Conservation (phyloP, 352 stramenopile species). For the Phytophthora rubi region DNA sequence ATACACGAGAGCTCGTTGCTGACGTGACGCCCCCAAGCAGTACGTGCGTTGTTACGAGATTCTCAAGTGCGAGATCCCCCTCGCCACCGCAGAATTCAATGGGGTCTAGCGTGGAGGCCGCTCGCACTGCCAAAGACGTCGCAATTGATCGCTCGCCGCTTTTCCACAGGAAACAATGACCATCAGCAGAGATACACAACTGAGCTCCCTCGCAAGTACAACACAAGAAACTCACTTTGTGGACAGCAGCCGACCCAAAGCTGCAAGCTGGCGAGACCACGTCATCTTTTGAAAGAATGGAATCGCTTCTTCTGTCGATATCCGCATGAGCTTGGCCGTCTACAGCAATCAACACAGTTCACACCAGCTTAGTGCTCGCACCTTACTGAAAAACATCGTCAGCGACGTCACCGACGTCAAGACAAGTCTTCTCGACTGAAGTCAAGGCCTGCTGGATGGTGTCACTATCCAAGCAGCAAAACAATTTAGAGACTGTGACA, state of each 20-base stretch:
- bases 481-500: not conserved
- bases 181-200: too few species aligned
- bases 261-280: slow-evolving; percentile 14
- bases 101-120: slow-evolving; percentile 16
- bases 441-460: slow-evolving; percentile 25
- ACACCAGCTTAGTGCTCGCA: not conserved
- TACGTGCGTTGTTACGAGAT: slow-evolving; percentile 28
- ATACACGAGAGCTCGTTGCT: slow-evolving; percentile 11
- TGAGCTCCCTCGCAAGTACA: too few species aligned
- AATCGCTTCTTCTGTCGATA: slow-evolving; percentile 20
- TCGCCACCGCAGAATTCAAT: slow-evolving; percentile 19
- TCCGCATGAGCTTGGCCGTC: slow-evolving; percentile 30
- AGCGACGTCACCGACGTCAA: slow-evolving; percentile 5
- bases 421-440: slow-evolving; percentile 18
- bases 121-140: slow-evolving; percentile 17
- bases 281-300: slow-evolving; percentile 18
- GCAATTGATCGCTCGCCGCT: slow-evolving; percentile 8
- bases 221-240: slow-evolving; percentile 9
- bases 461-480: slow-evolving; percentile 9
- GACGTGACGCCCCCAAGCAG: slow-evolving; percentile 33
- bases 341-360: slow-evolving; percentile 4
- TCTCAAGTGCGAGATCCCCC: slow-evolving; percentile 1
- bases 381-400: not conserved
- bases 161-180: not conserved
- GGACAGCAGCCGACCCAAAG: slow-evolving; percentile 18